These are phyloP conservation scores for Nepenthes gracilis DNA, from an alignment of 148 eudicot species.

Conservation along the genomic window DNA sequence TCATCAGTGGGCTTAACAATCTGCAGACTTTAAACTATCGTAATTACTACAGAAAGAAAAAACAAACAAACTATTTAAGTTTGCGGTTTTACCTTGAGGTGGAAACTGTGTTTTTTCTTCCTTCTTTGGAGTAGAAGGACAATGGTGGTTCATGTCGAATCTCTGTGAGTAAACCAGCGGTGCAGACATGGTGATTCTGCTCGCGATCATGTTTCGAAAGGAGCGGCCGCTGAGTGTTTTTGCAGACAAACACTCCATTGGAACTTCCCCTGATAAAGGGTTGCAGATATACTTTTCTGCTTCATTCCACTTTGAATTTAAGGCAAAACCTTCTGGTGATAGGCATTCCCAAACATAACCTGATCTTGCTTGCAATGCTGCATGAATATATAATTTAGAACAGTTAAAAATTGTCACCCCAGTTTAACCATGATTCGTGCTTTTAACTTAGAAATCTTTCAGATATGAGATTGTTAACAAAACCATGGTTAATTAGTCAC, in stretches of 20 bases:
- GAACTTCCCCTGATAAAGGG: slow-evolving; percentile 87
- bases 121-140: slow-evolving; percentile 10
- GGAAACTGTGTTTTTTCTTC: slow-evolving; percentile 4
- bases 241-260: slow-evolving; percentile 85
- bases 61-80: no score
- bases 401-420: neutral
- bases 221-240: slow-evolving; percentile 75
- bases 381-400: slow-evolving; percentile 1
- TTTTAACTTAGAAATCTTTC: neutral
- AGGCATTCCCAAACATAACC: slow-evolving; percentile 64
- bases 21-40: no score
- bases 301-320: slow-evolving; percentile 91
- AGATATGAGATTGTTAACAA: neutral
- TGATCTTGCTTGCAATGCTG: slow-evolving; percentile 78
- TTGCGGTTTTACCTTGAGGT: neutral
- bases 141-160: neutral
- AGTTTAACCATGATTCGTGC: neutral
- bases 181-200: slow-evolving; percentile 78
- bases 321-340: slow-evolving; percentile 65
- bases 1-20: no score
- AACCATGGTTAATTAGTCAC: slow-evolving; percentile 15
- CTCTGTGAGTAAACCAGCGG: slow-evolving; percentile 47
- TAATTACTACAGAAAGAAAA: no score
- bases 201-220: slow-evolving; percentile 34
- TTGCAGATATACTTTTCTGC: slow-evolving; percentile 91